Evolutionary conservation across 1,284 basidiomycete genomes (phyloP), one percentile per base, ranked within the genome.

Genomic region (Irpex rosettiformis): DNA sequence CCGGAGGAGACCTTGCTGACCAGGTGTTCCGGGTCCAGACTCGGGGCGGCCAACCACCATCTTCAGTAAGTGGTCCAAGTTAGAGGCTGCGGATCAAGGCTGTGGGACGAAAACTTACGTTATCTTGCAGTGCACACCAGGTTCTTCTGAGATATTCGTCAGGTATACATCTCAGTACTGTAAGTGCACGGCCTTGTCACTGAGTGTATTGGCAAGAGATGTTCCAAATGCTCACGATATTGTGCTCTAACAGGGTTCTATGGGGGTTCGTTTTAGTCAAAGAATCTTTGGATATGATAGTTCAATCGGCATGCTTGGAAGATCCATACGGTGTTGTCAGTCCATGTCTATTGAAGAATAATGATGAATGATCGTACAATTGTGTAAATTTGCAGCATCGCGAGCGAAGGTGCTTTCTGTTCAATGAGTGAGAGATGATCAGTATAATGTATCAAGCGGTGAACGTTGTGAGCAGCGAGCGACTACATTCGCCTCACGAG

Each of bases 1-100:
- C 25, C 33, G 56, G 69, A 11, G 77, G 77, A 3, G 56, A 67
- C 3, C 66, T 78, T 3, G 73, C 77, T 5, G 66, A 67, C 33
- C 65, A 65, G 24, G 69, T 78, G 4, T 78, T 70, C 64, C 65
- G 79, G 22, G 60, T 76, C 4, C 58, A 72, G 57, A 80, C 78
- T 7, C 60, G 60, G 3, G 66, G 61, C 7, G 78, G 79, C 4
- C 73, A 78, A 61, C 73, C 77, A 7, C 75, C 77, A 16, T 13
- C 70, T 27, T 68, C 71, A 30, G 76, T 76, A 58, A 66, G 72
- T 67, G 48, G 27, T 51, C 48, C 13, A 7, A 27, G 13, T 51
- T 18, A 45, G n/a, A n/a, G n/a, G n/a, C n/a, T 18, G 43, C 43
- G 10, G 13, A 28, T 47, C 43, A 24, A 51, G 6, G 48, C 13